These are phyloP conservation scores for Elsinoe fawcettii DNA, from an alignment of 2,329 filamentous ascomycete genomes.

Conservation along the genomic window DNA sequence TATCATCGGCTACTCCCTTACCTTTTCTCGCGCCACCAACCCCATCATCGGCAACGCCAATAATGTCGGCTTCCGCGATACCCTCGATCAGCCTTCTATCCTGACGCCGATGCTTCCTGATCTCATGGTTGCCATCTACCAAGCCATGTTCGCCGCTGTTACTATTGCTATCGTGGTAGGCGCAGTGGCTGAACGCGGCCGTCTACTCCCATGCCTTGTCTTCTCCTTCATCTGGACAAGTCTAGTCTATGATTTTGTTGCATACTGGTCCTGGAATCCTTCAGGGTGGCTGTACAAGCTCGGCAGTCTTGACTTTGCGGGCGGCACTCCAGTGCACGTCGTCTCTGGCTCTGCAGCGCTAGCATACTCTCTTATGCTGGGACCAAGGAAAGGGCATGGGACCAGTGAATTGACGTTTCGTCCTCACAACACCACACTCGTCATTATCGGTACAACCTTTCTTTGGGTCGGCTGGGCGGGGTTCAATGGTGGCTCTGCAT, in stretches of 20 bases:
- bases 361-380: constrained; percentile 92
- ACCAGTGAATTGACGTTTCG: constrained; percentile 99
- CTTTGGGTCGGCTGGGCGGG: constrained; percentile 76
- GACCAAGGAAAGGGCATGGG: constrained; percentile 74
- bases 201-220: constrained; percentile 85
- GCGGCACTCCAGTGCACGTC: constrained; percentile 95
- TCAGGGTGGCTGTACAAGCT: constrained; percentile 90
- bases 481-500: constrained; percentile 51
- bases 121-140: constrained; percentile 89
- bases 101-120: constrained; percentile 86
- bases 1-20: constrained; percentile 96
- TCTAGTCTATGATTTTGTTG: constrained; percentile 91
- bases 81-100: constrained; percentile 73
- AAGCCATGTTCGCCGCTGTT: constrained; percentile 82
- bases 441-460: constrained; percentile 87
- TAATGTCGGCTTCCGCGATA: constrained; percentile 82
- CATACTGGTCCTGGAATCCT: constrained; percentile 92
- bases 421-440: constrained; percentile 97
- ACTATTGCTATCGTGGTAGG: constrained; percentile 88
- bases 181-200: constrained; percentile 86
- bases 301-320: constrained; percentile 92
- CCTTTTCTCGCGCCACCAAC: constrained; percentile 77
- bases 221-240: constrained; percentile 97
- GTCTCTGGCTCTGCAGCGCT: constrained; percentile 85
- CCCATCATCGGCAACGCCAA: constrained; percentile 85